Evolutionary conservation across 176 grass and related monocot genomes (phyloP), one percentile per base, ranked within the genome.

Genomic region (Avena insularis): DNA sequence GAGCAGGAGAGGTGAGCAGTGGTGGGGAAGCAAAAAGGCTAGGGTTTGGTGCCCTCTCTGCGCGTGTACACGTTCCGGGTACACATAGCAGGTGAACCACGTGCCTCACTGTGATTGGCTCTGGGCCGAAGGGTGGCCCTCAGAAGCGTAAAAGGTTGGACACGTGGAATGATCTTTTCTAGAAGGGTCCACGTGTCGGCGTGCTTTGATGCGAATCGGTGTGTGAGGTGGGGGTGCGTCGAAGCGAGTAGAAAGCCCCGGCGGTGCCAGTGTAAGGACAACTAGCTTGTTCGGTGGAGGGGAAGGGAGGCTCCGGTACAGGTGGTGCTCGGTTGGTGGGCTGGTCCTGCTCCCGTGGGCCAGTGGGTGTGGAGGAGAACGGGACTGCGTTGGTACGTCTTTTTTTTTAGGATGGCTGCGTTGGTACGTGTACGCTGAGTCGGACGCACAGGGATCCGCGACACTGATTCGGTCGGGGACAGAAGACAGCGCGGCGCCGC

Each of bases 401-500:
- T 29, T 29, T 29, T 29, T 29, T 29, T 29, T 29, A 29, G 29
- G 29, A 29, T 29, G 6, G 29, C 29, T 70, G 27, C 27, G 47
- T 56, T 5, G 51, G 83, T 69, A 43, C 59, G 78, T 61, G 83
- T 62, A 63, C 15, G 79, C 9, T 78, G 83, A 90, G 83, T 86
- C 61, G 71, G 88, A 90, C 79, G 83, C 27, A 71, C 17, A 17
- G 85, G 88, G 85, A 86, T 92, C 91, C 67, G 80, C 59, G 79
- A 23, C 83, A 46, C 81, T 84, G 81, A 48, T 48, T 17, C 5
- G 74, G 85, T 49, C 57, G 15, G 72, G 21, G 21, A 27, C 25
- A 64, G 2, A 29, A 23, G 61, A 64, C 61, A 64, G 61, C 61
- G 61, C 61, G 59, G 59, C n/a, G 59, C 59, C 59, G 58, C 59